Evolutionary conservation across 176 grass and related monocot species (phyloP), one percentile per base, ranked within the genome.

Genomic region (Rhynchospora pubera): DNA sequence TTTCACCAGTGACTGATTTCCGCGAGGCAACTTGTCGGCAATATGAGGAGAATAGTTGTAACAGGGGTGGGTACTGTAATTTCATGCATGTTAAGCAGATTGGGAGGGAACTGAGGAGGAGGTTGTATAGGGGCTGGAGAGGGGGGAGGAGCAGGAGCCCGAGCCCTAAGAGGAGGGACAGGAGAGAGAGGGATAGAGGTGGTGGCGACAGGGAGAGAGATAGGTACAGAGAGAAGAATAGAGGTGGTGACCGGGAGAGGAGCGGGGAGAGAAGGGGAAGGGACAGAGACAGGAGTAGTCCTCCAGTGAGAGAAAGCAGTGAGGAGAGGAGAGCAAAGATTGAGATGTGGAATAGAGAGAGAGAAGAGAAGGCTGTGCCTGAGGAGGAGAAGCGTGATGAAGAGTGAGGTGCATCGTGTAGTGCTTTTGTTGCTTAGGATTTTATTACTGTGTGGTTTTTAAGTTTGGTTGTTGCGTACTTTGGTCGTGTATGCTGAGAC

Each of bases 61-160:
- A 93, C 84, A 90, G 91, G 79, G 92, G 92, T 0, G 96, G 96
- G 0, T 99, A 95, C 80, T 99, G 92, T 88, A 99, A 99, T 85
- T 99, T 95, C 79, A 95, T 99, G 86, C 96, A 99, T 63, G 96
- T 95, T 15, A 99, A 99, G 82, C 52, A 90, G 79, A 85, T 99
- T 5, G 79, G 92, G 34, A 79, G 87, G 50, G 89, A 95, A 24
- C 72, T 99, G 44, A 86, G 89, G 39, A 88, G 89, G 89, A 90
- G 88, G 64, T 81, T 95, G n/a, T 91, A 90, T 77, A 88, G 91
- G 46, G 34, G 18, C 67, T 80, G 87, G 12, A 77, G 86, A 59
- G 89, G n/a, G n/a, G n/a, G 90, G 70, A 64, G 90, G 57, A 94
- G 90, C 81, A 84, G 87, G 15, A 94, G 92, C 74, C 88, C 77